Evolutionary conservation across 2,329 filamentous ascomycete species (phyloP).

Genomic region (Aspergillus ibericus): DNA sequence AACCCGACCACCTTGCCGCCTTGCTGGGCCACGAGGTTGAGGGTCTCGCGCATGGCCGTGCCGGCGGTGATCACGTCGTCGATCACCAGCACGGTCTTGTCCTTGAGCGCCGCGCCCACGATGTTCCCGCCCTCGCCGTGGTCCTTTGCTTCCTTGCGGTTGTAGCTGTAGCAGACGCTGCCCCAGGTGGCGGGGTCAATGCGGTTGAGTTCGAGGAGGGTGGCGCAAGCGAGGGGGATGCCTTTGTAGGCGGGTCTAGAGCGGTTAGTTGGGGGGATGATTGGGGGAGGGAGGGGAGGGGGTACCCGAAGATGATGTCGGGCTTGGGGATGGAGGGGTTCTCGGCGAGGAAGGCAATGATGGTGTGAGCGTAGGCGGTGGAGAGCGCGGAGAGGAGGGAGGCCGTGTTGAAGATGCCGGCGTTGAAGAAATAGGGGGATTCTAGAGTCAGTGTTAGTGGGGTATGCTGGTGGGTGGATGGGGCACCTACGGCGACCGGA

Average conservation of each 20-base stretch:
- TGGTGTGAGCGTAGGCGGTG: slow-evolving; percentile 69
- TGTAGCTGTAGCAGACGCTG: slow-evolving; percentile 79
- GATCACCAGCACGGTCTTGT: slow-evolving; percentile 83
- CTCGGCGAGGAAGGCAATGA: slow-evolving; percentile 38
- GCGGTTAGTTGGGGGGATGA: neutral
- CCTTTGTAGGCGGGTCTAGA: slow-evolving; percentile 84
- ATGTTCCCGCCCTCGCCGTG: slow-evolving; percentile 94
- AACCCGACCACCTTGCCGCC: slow-evolving; percentile 85
- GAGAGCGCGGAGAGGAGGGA: slow-evolving; percentile 75
- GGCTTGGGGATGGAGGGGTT: slow-evolving; percentile 53
- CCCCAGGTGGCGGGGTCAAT: slow-evolving; percentile 65
- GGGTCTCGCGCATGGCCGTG: slow-evolving; percentile 89
- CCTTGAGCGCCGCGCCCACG: slow-evolving; percentile 81
- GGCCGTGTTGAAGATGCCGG: slow-evolving; percentile 82
- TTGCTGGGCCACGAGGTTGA: slow-evolving; percentile 81
- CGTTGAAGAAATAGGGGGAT: slow-evolving; percentile 98
- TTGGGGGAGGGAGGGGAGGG: slow-evolving; percentile 1
- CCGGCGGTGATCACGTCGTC: slow-evolving; percentile 97
- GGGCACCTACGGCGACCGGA: slow-evolving; percentile 64
- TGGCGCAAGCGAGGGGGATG: slow-evolving; percentile 81
- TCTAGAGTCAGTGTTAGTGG: slow-evolving; percentile 18
- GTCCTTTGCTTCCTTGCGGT: slow-evolving; percentile 94
- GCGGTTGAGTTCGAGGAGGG: slow-evolving; percentile 72
- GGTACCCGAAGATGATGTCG: slow-evolving; percentile 79
- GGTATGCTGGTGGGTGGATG: neutral